phyloP scores from a whole-genome alignment of 305 asterid species.

The Plantago rigida region DNA sequence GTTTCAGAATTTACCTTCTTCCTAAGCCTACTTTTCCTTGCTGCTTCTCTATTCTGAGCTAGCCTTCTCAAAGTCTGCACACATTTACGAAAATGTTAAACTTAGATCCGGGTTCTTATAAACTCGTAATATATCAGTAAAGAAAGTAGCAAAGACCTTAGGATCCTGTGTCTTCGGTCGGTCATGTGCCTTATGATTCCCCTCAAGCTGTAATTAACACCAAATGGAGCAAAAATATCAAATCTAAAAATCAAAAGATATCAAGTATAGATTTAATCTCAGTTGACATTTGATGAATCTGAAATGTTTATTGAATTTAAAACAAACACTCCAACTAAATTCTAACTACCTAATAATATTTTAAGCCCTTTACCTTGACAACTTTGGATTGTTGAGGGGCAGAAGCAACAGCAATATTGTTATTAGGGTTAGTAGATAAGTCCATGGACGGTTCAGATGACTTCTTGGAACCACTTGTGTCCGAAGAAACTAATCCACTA shows the following conservation, averaged over 20 bases:
- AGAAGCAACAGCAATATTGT: constrained; percentile 34
- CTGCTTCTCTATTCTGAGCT: constrained; percentile 98
- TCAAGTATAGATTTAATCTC: constrained; percentile 20
- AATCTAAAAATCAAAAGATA: neutral
- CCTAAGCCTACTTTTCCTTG: constrained; percentile 90
- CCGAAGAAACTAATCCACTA: constrained; percentile 44
- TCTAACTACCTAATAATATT: constrained; percentile 20
- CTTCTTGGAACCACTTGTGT: constrained; percentile 58
- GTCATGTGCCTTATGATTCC: constrained; percentile 55
- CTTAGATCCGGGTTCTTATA: constrained; percentile 1
- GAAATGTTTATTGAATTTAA: constrained; percentile 1
- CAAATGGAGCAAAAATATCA: constrained; percentile 20
- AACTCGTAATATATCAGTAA: neutral
- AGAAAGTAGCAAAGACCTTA: constrained; percentile 40
- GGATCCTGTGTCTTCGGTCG: constrained; percentile 71
- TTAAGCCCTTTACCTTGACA: constrained; percentile 53
- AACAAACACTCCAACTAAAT: neutral
- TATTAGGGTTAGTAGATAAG: constrained; percentile 46
- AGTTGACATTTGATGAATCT: constrained; percentile 25
- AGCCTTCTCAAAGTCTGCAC: constrained; percentile 73
- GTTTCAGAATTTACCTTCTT: constrained; percentile 40
- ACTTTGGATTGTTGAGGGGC: constrained; percentile 49
- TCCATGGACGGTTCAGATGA: constrained; percentile 76
- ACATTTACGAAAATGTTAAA: neutral
- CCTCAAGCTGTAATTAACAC: constrained; percentile 53